These are phyloP conservation scores for Thyridium curvatum DNA, from an alignment of 2,329 filamentous ascomycete species.

Conservation along the genomic window DNA sequence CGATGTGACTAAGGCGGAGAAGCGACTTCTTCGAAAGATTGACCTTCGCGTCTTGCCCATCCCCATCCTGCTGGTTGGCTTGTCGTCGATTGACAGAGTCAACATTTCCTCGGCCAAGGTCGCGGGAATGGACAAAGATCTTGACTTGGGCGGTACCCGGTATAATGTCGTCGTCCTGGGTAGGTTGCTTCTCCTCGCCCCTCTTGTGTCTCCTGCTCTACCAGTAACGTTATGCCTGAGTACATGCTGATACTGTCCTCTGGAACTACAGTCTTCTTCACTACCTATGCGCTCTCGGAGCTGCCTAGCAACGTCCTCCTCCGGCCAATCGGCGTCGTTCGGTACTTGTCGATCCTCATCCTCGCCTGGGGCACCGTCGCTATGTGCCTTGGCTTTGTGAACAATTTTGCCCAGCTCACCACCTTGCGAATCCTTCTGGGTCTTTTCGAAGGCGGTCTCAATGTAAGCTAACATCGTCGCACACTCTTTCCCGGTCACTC, in stretches of 20 bases:
- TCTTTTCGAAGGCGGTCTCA: slow-evolving; percentile 7
- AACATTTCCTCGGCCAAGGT: slow-evolving; percentile 2
- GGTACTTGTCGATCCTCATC: slow-evolving; percentile 60
- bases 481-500: slow-evolving; percentile 43
- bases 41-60: too few relatives aligned
- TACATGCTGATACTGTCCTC: too few relatives aligned
- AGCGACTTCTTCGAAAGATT: too few relatives aligned
- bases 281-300: slow-evolving; percentile 60
- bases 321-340: slow-evolving; percentile 51
- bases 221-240: too few relatives aligned
- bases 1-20: too few relatives aligned
- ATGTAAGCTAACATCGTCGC: slow-evolving; percentile 11
- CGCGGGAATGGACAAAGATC: neutral
- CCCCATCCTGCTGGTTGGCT: neutral
- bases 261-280: slow-evolving; percentile 53
- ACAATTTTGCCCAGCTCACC: slow-evolving; percentile 1
- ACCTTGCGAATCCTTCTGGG: slow-evolving; percentile 11
- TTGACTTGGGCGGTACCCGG: neutral
- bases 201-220: neutral
- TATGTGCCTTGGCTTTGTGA: slow-evolving; percentile 3
- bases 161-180: neutral
- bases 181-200: too few relatives aligned
- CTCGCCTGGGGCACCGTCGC: slow-evolving; percentile 24
- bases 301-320: slow-evolving; percentile 56
- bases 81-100: slow-evolving; percentile 1